Percentiles rank a stretch among this genome's conserved stretches.
Evolutionary conservation across 495 filamentous ascomycete genomes (phyloP).

Genomic region (Paragyromitra xinjiangensis): DNA sequence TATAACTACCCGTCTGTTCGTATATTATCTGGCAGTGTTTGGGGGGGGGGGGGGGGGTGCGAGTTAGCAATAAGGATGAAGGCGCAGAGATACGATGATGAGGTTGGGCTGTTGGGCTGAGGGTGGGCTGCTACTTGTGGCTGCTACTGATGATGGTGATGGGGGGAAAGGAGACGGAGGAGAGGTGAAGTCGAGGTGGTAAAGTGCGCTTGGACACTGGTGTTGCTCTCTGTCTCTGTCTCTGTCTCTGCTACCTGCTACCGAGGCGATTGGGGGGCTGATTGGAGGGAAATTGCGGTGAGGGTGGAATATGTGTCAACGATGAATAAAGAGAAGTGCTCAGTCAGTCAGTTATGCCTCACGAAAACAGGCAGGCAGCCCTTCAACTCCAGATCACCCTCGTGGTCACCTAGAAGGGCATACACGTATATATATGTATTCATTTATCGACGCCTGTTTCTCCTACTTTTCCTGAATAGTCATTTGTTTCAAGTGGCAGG

Average conservation of each 20-base stretch:
- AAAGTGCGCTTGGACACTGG: slow-evolving; percentile 45
- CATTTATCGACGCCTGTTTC: slow-evolving; percentile 5
- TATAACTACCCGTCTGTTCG: slow-evolving; percentile 23
- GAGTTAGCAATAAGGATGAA: slow-evolving; percentile 25
- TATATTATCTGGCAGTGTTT: slow-evolving; percentile 4
- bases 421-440: slow-evolving; percentile 6
- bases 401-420: background rate
- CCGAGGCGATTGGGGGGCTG: slow-evolving; percentile 47
- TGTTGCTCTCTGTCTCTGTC: slow-evolving; percentile 27
- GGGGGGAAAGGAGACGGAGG: slow-evolving; percentile 50
- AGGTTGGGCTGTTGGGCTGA: slow-evolving; percentile 29
- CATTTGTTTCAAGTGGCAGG: slow-evolving; percentile 37
- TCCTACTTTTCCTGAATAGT: background rate
- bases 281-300: slow-evolving; percentile 55
- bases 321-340: slow-evolving; percentile 46
- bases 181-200: slow-evolving; percentile 52
- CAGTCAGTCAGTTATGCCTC: background rate
- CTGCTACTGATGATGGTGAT: slow-evolving; percentile 35
- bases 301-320: slow-evolving; percentile 39
- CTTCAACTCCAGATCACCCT: background rate
- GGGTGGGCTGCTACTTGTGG: slow-evolving; percentile 27
- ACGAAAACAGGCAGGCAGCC: background rate
- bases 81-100: slow-evolving; percentile 30
- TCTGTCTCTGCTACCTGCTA: slow-evolving; percentile 15
- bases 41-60: background rate